Evolutionary conservation across 2,329 filamentous ascomycete species (phyloP).

Genomic region (Diplodia sapinea): DNA sequence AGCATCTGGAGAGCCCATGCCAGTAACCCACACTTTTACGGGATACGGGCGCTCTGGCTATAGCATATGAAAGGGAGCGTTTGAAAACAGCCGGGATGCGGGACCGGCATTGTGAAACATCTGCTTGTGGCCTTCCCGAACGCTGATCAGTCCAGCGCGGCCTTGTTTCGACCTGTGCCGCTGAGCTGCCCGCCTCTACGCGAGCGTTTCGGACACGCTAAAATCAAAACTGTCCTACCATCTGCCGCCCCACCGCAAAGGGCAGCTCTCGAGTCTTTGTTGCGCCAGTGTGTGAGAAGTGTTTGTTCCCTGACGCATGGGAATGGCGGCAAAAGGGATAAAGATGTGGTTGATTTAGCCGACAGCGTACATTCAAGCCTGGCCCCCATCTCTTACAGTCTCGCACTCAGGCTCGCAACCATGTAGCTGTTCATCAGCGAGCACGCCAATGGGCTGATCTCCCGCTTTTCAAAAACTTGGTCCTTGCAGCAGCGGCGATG

Average conservation of each 20-base stretch:
- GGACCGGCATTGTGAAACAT: conserved; percentile 22
- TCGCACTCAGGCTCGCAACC: neutral
- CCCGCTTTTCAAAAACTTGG: conserved; percentile 7
- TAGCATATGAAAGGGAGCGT: conserved; percentile 5
- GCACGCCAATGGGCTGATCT: neutral
- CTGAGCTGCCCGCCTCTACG: neutral
- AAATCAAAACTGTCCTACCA: conserved; percentile 19
- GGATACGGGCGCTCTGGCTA: neutral
- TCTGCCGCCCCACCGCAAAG: neutral
- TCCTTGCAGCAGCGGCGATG: neutral
- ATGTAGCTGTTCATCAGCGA: no score
- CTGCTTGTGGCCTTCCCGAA: neutral
- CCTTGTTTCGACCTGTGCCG: neutral
- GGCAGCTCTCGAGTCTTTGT: neutral
- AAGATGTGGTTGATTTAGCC: conserved; percentile 8
- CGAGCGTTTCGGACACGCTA: conserved; percentile 14
- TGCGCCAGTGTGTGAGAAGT: conserved; percentile 3
- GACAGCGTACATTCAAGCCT: neutral
- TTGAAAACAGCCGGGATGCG: conserved; percentile 10
- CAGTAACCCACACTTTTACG: neutral
- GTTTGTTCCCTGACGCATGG: conserved; percentile 7
- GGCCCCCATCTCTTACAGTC: no score
- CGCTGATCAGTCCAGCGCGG: neutral
- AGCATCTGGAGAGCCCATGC: neutral
- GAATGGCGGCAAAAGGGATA: conserved; percentile 14